Conservation (phyloP, 768 basidiomycete genomes). For the Panaeolus cyanescens region DNA sequence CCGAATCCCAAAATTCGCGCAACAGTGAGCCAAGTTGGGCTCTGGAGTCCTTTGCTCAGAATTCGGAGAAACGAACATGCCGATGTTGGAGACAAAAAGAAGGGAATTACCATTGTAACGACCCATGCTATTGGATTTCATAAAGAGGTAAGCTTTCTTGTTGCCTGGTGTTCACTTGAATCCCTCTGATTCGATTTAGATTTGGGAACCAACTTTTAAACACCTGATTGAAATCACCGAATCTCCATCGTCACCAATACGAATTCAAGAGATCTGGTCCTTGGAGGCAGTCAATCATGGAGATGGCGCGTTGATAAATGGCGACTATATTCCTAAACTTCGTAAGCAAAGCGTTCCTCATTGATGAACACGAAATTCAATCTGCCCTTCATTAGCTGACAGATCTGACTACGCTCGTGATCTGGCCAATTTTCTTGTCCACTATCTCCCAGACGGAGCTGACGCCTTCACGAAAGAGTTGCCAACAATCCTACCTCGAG, state of each 20-base stretch:
- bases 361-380: background rate
- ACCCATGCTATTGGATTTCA: conserved; percentile 28
- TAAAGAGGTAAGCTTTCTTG: conserved; percentile 21
- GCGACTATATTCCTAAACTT: conserved; percentile 19
- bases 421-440: conserved; percentile 25
- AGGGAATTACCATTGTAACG: conserved; percentile 22
- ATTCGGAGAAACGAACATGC: conserved; percentile 18
- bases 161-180: background rate
- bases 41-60: conserved; percentile 23
- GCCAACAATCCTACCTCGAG: conserved; percentile 11
- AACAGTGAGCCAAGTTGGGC: conserved; percentile 13
- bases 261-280: conserved; percentile 27
- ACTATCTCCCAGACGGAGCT: conserved; percentile 20
- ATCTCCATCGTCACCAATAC: conserved; percentile 10
- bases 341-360: too few species aligned
- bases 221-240: conserved; percentile 25
- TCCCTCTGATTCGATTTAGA: conserved; percentile 14
- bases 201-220: conserved; percentile 23
- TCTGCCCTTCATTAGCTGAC: conserved; percentile 17
- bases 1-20: conserved; percentile 13
- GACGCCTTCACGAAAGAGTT: conserved; percentile 16
- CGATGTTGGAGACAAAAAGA: conserved; percentile 8
- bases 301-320: conserved; percentile 25
- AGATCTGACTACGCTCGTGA: conserved; percentile 27
- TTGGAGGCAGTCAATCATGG: conserved; percentile 26